These are phyloP conservation scores for Alternaria solani DNA, from an alignment of 2,329 filamentous ascomycete species.

Conservation along the genomic window DNA sequence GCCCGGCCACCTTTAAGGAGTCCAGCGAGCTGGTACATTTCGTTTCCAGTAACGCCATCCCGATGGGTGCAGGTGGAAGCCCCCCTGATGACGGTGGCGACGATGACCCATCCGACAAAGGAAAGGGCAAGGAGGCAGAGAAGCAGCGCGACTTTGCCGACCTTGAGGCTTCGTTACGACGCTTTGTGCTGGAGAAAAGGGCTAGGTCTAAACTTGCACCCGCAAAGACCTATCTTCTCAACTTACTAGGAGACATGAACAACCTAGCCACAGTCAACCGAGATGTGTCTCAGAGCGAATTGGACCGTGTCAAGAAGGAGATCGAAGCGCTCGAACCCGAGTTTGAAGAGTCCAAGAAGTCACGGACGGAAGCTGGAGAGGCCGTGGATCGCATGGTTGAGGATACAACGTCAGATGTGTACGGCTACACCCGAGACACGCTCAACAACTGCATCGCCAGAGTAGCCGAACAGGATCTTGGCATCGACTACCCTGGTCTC, in stretches of 20 bases:
- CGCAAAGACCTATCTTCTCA: slow-evolving; percentile 92
- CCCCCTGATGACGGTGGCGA: slow-evolving; percentile 50
- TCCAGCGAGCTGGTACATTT: slow-evolving; percentile 94
- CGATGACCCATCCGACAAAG: slow-evolving; percentile 56
- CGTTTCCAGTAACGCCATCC: slow-evolving; percentile 95
- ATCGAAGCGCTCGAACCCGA: slow-evolving; percentile 83
- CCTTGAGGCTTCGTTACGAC: slow-evolving; percentile 84
- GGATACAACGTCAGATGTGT: slow-evolving; percentile 83
- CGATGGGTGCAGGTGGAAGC: slow-evolving; percentile 61
- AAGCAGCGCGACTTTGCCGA: slow-evolving; percentile 90
- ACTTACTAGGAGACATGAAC: slow-evolving; percentile 87
- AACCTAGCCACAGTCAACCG: slow-evolving; percentile 85
- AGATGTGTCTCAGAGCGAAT: slow-evolving; percentile 83
- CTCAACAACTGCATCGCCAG: slow-evolving; percentile 78
- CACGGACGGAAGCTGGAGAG: slow-evolving; percentile 80
- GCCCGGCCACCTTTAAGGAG: slow-evolving; percentile 92
- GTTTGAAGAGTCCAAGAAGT: slow-evolving; percentile 83
- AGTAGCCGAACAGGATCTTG: slow-evolving; percentile 78
- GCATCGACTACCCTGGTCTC: slow-evolving; percentile 86
- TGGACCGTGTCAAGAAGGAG: slow-evolving; percentile 82
- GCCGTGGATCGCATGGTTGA: slow-evolving; percentile 84
- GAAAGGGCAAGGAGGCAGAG: slow-evolving; percentile 77
- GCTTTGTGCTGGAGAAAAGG: slow-evolving; percentile 95
- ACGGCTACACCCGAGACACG: slow-evolving; percentile 79
- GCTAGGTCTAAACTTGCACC: slow-evolving; percentile 94